Evolutionary conservation across 108 stramenopile genomes (phyloP), one percentile per base, ranked within the genome.

Genomic region (Phaeodactylum tricornutum): DNA sequence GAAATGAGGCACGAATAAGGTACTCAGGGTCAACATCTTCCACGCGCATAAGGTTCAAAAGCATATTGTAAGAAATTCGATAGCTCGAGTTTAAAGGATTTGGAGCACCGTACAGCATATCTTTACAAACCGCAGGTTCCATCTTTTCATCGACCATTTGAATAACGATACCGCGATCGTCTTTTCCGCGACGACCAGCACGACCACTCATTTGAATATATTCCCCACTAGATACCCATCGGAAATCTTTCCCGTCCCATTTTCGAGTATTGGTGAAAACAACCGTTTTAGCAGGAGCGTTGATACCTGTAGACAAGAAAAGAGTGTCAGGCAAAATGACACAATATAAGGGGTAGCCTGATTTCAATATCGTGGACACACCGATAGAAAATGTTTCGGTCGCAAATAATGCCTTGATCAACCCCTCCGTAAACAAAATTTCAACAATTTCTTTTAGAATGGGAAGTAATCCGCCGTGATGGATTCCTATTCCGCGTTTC

Each of bases 231-330:
- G 84, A 82, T 5, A 93, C 77, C 79, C 80, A 88, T 8, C 92
- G 72, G 55, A 91, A 80, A 26, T 91, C 81, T 42, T 75, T 81
- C 12, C 99, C 99, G 59, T 99, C 99, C 72, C 83, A 98, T 64
- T 99, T 99, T 33, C 95, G 61, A 0, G 82, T 92, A 50, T 88
- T 92, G 25, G 96, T 98, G 60, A 99, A 99, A 6, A 99, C 96
- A 8, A 99, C 99, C 3, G 99, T 98, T 54, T 93, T 87, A n/a
- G 98, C 98, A 9, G 98, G 98, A 97, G 98, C 98, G 71, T 99
- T 99, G 59, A 99, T 93, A 15, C n/a, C n/a, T n/a, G n/a, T n/a
- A n/a, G n/a, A n/a, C n/a, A n/a, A n/a, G n/a, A n/a, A n/a, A n/a
- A n/a, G n/a, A n/a, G n/a, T n/a, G n/a, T n/a, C n/a, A n/a, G n/a